Evolutionary conservation across 306 rosid species (phyloP).

Genomic region (Citrullus colocynthis): DNA sequence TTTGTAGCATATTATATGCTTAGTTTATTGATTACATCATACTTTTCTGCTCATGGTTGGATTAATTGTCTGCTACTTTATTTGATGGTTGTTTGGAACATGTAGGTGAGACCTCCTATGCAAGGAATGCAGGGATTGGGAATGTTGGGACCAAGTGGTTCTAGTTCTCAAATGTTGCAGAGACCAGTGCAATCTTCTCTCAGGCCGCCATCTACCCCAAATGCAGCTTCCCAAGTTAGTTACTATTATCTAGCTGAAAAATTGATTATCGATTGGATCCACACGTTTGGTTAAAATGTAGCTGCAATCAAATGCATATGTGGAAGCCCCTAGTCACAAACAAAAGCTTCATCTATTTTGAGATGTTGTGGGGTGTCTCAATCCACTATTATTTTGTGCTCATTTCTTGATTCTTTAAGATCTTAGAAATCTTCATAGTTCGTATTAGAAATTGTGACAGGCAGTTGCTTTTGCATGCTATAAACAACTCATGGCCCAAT

Average conservation of each 20-base stretch:
- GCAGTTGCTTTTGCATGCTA: not conserved
- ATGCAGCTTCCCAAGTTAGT: constrained; percentile 71
- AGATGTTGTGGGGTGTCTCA: not conserved
- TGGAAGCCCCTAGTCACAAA: not conserved
- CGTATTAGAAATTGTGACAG: not conserved
- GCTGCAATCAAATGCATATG: not conserved
- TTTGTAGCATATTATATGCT: constrained; percentile 1
- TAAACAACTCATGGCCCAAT: not conserved
- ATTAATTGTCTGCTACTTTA: not conserved
- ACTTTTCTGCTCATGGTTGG: not conserved
- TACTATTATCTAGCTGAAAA: not conserved
- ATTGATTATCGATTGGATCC: not conserved
- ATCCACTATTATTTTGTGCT: not conserved
- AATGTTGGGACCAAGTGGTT: constrained; percentile 61
- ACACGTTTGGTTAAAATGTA: not conserved
- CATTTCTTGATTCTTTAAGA: not conserved
- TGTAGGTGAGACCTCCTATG: constrained; percentile 49
- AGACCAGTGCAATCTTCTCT: constrained; percentile 65
- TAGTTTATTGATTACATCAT: not conserved
- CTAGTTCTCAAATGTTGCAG: constrained; percentile 67
- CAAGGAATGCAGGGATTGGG: constrained; percentile 66
- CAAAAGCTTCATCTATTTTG: not conserved
- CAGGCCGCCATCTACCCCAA: constrained; percentile 48
- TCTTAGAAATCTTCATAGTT: not conserved
- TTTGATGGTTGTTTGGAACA: constrained; percentile 14